Base-by-base conservation (phyloP, 441 rosid species). In the Gossypium lobatum region DNA sequence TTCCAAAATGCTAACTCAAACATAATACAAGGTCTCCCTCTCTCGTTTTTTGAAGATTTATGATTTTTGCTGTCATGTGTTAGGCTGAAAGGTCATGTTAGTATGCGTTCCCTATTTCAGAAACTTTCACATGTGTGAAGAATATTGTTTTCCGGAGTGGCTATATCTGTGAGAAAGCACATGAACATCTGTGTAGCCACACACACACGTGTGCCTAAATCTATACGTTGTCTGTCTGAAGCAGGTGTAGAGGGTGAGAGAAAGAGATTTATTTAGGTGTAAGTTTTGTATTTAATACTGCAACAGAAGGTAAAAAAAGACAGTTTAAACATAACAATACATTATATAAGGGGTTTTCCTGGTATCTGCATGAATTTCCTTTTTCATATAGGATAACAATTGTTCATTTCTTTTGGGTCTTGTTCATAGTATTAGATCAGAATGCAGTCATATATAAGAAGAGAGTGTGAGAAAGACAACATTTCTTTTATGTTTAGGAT, bases 91-190 rank as follows among this genome's bases (percentile, higher is more conserved):
- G 5, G 50, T 48, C 26, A 31, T 72, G 5, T 23, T 39, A 57
- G 26, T 71, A 52, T 62, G 42, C 39, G 3, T 26, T 63, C 58
- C 52, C 76, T 59, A 79, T 72, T 64, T 63, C 18, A 54, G 62
- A 59, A 31, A 23, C 34, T 67, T 37, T 62, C 81, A 76, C 84
- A 75, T 83, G 85, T 83, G 87, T 57, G 82, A 76, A 75, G 83
- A 84, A 83, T 79, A 68, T 62, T 63, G 61, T 82, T 60, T 70
- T 52, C 34, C 37, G 70, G 76, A 72, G 73, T 55, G 72, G 75
- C 71, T 66, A 46, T n/a, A 14, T 46, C 53, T 45, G 60, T 54
- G 52, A 48, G 31, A 59, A 54, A 53, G 78, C 50, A 75, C 79
- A 80, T 70, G 82, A 79, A 64, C 46, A 42, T 76, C 54, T 76